Conservation (phyloP, 495 filamentous ascomycete species). For the Niebla homalea region DNA sequence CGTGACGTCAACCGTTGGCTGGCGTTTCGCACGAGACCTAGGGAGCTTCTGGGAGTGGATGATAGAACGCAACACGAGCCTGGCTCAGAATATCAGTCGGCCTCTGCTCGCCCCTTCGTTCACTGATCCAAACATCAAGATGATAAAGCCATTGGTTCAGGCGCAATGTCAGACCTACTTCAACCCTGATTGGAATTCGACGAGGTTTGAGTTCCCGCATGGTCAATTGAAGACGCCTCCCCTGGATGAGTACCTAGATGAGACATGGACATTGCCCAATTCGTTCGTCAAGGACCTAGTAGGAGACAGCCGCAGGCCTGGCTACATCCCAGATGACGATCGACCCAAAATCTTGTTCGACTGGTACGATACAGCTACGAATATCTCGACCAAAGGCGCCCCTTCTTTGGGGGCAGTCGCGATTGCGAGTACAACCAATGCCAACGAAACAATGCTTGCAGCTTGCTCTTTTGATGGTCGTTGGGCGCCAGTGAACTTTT, state of each 20-base stretch:
- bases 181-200: not conserved
- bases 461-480: not conserved
- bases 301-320: not conserved
- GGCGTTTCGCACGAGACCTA: not conserved
- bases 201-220: not conserved
- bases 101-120: not conserved
- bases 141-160: not conserved
- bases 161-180: not conserved
- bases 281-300: not conserved
- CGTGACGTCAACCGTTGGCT: constrained; percentile 5
- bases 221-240: not conserved
- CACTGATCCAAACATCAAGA: not conserved
- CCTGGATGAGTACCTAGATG: not conserved
- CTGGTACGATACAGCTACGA: not conserved
- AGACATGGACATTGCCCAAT: not conserved
- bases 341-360: not conserved
- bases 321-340: not conserved
- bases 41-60: not conserved
- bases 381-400: not conserved
- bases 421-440: not conserved
- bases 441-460: not conserved
- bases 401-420: not conserved
- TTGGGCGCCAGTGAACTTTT: not conserved
- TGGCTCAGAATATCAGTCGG: not conserved
- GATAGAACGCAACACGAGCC: not conserved